Evolutionary conservation across 371 early-diverging fungal genomes (phyloP), one percentile per base, ranked within the genome.

Genomic region (Entomophthora muscae): DNA sequence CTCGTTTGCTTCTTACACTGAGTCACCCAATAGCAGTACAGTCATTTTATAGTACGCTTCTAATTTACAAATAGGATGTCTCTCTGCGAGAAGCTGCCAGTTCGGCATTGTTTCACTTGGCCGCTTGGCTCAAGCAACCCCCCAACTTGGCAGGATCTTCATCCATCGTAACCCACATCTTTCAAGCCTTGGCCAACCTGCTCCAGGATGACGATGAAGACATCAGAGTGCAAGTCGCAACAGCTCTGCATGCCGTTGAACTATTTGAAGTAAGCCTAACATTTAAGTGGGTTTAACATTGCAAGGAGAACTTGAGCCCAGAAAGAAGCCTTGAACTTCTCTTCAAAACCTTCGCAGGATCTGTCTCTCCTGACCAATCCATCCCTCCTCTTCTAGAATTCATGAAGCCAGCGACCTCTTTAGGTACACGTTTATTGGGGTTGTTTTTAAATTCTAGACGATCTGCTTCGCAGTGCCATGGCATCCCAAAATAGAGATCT

Each of bases 401-500:
- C 17, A 10, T 42, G 42, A 17, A 10, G 10, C 42, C 42, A 17
- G 42, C 5, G 17, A 42, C 42, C 42, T 17, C 42, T 5, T 42
- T 42, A 5, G 42, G 42, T 42, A 42, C n/a, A 42, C 17, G 5
- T 17, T 17, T 10, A 17, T 17, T 42, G 42, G 10, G 10, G 17
- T 42, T 17, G 10, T 5, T 10, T 17, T 17, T 42, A 17, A 42
- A 5, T 17, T 42, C 10, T 42, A 42, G 42, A 17, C 42, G 42
- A 42, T 42, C 10, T 5, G 42, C 42, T 42, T 42, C 42, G 5
- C 17, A 42, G 10, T 5, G 42, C 42, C 10, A 5, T 10, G 42
- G 42, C n/a, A n/a, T n/a, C 42, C 17, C 42, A 42, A 17, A 5
- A 17, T 1, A 52, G 70, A 7, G 52, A 66, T 42, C 29, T 72